Conservation (phyloP, 129 eudicot genomes). For the carrot (Daucus carota) region DNA sequence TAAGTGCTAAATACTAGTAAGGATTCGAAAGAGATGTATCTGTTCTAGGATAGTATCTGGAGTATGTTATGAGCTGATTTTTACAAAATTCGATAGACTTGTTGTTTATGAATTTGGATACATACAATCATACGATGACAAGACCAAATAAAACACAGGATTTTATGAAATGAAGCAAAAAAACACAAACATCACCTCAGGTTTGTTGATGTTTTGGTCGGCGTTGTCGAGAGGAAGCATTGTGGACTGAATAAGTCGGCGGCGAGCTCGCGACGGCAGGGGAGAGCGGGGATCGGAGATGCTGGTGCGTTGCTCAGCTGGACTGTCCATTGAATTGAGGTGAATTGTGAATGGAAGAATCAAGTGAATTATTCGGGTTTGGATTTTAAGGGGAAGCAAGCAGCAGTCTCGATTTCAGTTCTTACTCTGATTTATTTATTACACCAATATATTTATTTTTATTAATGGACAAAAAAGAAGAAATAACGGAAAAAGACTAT, state of each 20-base stretch:
- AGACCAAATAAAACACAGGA: neutral
- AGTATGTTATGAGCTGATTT: no score
- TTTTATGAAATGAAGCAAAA: neutral
- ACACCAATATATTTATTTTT: no score
- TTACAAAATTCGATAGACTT: no score
- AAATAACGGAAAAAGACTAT: no score
- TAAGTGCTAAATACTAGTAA: no score
- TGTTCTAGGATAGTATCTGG: no score
- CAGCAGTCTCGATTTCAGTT: no score
- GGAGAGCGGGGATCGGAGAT: conserved; percentile 3
- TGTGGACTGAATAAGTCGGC: conserved; percentile 72
- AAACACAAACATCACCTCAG: neutral
- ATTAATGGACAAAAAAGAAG: no score
- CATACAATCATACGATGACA: neutral
- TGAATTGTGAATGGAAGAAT: neutral
- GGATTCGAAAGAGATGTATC: no score
- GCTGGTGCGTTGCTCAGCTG: conserved; percentile 23
- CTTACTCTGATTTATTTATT: no score
- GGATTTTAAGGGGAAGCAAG: no score
- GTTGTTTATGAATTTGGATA: neutral
- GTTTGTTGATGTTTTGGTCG: no score
- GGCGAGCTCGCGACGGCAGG: conserved; percentile 27
- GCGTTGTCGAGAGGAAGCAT: conserved; percentile 47
- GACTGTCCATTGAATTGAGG: conserved; percentile 29
- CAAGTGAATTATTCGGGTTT: conserved; percentile 31